These are phyloP conservation scores for Clitopilus passeckerianus DNA, from an alignment of 768 basidiomycete species.

Conservation along the genomic window DNA sequence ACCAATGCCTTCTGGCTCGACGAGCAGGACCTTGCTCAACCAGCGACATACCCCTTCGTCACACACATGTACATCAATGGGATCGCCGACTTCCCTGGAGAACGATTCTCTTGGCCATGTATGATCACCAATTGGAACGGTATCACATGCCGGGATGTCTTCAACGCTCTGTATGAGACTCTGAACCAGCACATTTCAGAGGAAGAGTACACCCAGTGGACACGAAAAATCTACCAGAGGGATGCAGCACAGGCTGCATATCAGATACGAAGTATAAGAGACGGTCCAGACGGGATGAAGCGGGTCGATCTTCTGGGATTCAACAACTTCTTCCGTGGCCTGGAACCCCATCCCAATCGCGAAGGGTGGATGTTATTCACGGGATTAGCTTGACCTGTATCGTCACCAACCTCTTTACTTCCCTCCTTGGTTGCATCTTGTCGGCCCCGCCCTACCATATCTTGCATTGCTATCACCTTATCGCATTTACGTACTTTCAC, in stretches of 20 bases:
- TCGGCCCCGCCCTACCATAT: no score
- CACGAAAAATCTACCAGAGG: constrained; percentile 18
- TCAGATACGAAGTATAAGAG: constrained; percentile 12
- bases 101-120: constrained; percentile 51
- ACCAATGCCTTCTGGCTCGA: constrained; percentile 23
- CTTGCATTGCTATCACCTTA: no score
- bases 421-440: no score
- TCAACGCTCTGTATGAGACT: constrained; percentile 38
- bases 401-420: no score
- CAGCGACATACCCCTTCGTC: constrained; percentile 60
- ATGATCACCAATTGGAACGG: constrained; percentile 41
- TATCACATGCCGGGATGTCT: constrained; percentile 46
- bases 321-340: constrained; percentile 43
- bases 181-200: constrained; percentile 32
- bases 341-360: constrained; percentile 43
- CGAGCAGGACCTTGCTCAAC: constrained; percentile 41
- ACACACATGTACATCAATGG: constrained; percentile 51
- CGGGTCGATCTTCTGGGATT: constrained; percentile 46
- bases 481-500: no score
- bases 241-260: constrained; percentile 24
- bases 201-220: constrained; percentile 32
- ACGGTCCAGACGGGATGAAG: constrained; percentile 13
- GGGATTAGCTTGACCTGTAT: constrained; percentile 9
- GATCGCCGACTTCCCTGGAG: constrained; percentile 46
- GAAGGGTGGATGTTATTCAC: constrained; percentile 38